Conservation (phyloP, 2,329 filamentous ascomycete genomes). For the Cladosporium cucumerinum region DNA sequence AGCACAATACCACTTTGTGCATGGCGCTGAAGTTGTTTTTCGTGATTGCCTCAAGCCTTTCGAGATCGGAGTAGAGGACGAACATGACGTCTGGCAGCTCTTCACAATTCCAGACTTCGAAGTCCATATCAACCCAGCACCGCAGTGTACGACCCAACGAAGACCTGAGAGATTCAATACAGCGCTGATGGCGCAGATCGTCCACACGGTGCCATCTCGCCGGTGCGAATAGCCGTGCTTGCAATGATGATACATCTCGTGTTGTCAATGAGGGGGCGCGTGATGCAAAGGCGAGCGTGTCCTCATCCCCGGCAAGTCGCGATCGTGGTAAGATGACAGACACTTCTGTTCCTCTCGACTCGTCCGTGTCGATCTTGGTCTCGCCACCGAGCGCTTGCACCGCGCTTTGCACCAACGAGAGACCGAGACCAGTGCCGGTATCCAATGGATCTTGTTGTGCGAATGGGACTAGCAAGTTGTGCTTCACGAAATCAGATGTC, state of each 20-base stretch:
- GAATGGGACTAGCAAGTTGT: constrained; percentile 59
- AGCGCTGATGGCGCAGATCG: constrained; percentile 10
- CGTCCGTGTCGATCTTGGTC: constrained; percentile 37
- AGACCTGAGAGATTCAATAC: neutral
- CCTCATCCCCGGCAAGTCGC: neutral
- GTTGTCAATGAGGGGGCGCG: neutral
- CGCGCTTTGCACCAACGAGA: constrained; percentile 59
- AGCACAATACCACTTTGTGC: constrained; percentile 3
- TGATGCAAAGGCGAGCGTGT: neutral
- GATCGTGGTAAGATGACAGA: constrained; percentile 9
- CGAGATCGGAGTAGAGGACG: neutral
- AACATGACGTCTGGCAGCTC: constrained; percentile 1
- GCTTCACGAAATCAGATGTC: constrained; percentile 56
- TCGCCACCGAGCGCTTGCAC: constrained; percentile 56
- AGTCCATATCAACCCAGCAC: constrained; percentile 1
- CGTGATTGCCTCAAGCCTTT: neutral
- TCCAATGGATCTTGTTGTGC: constrained; percentile 58
- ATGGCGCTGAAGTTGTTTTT: neutral
- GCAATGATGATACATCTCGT: constrained; percentile 22
- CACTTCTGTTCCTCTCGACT: constrained; percentile 19
- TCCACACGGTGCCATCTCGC: neutral
- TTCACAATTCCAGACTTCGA: neutral
- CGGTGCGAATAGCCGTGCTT: constrained; percentile 9
- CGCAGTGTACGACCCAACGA: constrained; percentile 14
- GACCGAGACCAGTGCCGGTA: constrained; percentile 59